Base-by-base conservation (phyloP, 208 protist genomes). In the Naegleria lovaniensis region DNA sequence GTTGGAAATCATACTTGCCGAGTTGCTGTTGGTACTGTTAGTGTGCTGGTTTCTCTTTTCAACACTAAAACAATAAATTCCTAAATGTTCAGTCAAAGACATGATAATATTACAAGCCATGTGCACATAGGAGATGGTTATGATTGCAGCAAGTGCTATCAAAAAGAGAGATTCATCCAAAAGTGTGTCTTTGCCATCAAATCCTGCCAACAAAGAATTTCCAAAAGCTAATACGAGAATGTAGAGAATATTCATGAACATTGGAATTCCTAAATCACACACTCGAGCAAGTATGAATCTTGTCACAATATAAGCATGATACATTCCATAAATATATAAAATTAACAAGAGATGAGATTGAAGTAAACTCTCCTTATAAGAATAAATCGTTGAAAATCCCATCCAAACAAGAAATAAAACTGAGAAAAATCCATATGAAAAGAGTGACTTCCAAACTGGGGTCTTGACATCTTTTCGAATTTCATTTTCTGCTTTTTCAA, bases 11-110 rank as follows among this genome's bases (percentile, higher is more conserved):
- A n/a, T n/a, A 67, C 15, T 67, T 67, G 55, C 19, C 9, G 19
- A 67, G 55, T 67, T 67, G 55, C 19, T 25, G 9, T 19, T 67
- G 9, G 55, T 9, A 67, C n/a, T n/a, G n/a, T n/a, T n/a, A n/a
- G n/a, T 48, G 43, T 48, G 43, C 5, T 48, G n/a, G 13, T 83
- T 83, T n/a, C 83, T 87, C 38, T 87, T 87, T 40, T 33, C 38
- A 11, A 87, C 16, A 87, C 29, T 40, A 51, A 88, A 88, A 55
- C 39, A 58, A 38, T 88, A 88, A 88, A 88, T 88, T 11, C n/a
- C n/a, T 19, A 88, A 58, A 58, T 58, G 41, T 36, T 5, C 39
- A 48, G 41, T 39, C 11, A 88, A 22, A 7, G 19, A 58, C 5
- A 22, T 5, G 29, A 88, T 59, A 2, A 88, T n/a, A 15, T 52